These are phyloP conservation scores for Cylindrotheca closterium DNA, from an alignment of 108 stramenopile species.

Conservation along the genomic window DNA sequence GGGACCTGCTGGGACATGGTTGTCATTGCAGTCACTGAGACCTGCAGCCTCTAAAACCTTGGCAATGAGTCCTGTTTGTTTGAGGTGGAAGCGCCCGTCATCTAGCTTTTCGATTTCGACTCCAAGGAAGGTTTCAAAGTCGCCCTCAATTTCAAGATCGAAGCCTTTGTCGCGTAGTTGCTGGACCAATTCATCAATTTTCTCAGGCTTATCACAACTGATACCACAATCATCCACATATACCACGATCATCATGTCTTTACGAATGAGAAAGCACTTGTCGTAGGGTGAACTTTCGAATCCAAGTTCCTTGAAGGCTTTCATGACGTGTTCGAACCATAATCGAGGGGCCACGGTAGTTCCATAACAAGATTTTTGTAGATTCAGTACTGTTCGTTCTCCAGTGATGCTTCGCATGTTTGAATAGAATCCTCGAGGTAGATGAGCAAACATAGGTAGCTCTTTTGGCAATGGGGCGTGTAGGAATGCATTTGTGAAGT, in stretches of 20 bases:
- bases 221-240: no score
- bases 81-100: slow-evolving; percentile 24
- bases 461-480: slow-evolving; percentile 43
- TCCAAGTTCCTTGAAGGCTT: slow-evolving; percentile 9
- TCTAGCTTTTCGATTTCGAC: background rate
- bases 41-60: slow-evolving; percentile 40
- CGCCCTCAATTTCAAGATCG: no score
- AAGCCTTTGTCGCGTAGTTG: slow-evolving; percentile 11
- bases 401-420: no score
- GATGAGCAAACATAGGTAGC: background rate
- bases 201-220: no score
- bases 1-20: slow-evolving; percentile 26
- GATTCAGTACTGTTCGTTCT: slow-evolving; percentile 13
- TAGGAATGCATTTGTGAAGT: slow-evolving; percentile 47
- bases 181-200: slow-evolving; percentile 13
- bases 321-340: slow-evolving; percentile 11
- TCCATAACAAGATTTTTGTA: slow-evolving; percentile 27
- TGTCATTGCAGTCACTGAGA: slow-evolving; percentile 25
- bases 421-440: slow-evolving; percentile 15
- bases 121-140: no score
- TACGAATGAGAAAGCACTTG: no score
- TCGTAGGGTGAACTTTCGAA: background rate
- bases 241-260: no score
- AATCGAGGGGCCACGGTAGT: slow-evolving; percentile 18
- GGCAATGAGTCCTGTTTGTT: slow-evolving; percentile 27